Evolutionary conservation across 2,329 filamentous ascomycete species (phyloP), one percentile per base, ranked within the genome.

Genomic region (Paracoccidioides brasiliensis): DNA sequence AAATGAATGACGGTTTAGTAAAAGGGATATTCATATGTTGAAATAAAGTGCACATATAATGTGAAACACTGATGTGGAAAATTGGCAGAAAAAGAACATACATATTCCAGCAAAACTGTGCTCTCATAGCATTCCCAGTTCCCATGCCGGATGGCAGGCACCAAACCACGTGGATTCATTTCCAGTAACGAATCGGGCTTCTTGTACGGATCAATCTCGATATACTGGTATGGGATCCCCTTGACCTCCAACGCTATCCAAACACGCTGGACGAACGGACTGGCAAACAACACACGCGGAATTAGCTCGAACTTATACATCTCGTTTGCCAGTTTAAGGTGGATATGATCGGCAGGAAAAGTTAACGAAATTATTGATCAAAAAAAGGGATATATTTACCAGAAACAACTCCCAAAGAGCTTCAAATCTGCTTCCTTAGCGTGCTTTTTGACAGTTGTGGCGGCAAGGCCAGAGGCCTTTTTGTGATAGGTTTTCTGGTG

Each of bases 161-260:
- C 85, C 6, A 87, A 74, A 0, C 86, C 86, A 54, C 84, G 76
- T 2, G 86, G 85, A 62, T 90, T 91, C 52, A 89, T 81, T 60
- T 89, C 85, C 30, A 90, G 76, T 35, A 91, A 73, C 7, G 81
- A 76, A 57, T 83, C 78, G 1, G 84, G 86, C 59, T 86, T 86
- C 62, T 83, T 81, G 66, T 88, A 90, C 6, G 88, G 86, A 64
- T 94, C 86, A 48, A 88, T 83, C 70, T 95, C 89, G 63, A 89
- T 84, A 69, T 94, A 95, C 66, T 94, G 87, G 66, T 95, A 95
- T 41, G 80, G 74, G 7, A 93, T 77, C 15, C 81, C 79, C 67
- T 93, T 93, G 63, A 83, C 76, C 68, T 95, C 88, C 40, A 95
- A 77, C 0, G 88, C 86, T 60, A 95, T 93, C 89, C 89, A 95